Evolutionary conservation across 2,329 filamentous ascomycete species (phyloP).

Genomic region (Penicillium sp.): DNA sequence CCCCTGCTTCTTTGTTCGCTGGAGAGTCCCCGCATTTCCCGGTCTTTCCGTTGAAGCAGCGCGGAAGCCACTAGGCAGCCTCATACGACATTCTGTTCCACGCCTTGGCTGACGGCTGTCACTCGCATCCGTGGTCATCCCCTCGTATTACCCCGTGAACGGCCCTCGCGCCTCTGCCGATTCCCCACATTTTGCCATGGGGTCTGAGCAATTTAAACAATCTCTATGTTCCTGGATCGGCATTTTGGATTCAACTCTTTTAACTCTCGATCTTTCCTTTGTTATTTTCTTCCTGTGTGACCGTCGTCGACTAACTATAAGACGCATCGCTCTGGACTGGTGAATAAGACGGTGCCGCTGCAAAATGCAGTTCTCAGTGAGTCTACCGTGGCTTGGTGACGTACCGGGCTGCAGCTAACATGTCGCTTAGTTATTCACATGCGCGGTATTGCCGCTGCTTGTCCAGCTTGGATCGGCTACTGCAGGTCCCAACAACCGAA

Average conservation of each 20-base stretch:
- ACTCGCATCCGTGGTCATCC: neutral
- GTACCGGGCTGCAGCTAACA: constrained; percentile 3
- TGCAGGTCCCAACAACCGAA: constrained; percentile 15
- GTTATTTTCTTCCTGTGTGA: neutral
- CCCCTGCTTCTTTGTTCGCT: neutral
- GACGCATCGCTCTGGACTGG: neutral
- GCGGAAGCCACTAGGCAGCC: neutral
- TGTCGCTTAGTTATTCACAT: constrained; percentile 4
- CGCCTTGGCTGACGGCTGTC: constrained; percentile 1
- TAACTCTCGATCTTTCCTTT: neutral
- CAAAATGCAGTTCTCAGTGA: constrained; percentile 24
- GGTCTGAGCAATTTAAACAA: constrained; percentile 1
- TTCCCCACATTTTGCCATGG: constrained; percentile 17
- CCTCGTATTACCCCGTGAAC: constrained; percentile 5
- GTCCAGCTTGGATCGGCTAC: constrained; percentile 11
- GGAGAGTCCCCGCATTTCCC: neutral
- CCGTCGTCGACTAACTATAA: no score
- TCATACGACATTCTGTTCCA: constrained; percentile 9
- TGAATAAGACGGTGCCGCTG: constrained; percentile 2
- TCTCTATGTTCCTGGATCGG: constrained; percentile 16
- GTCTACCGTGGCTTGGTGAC: neutral
- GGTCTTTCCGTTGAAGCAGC: neutral
- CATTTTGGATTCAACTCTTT: constrained; percentile 1
- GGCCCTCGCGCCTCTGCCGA: neutral
- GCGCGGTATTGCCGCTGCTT: constrained; percentile 18